Conservation (phyloP, 1,284 basidiomycete genomes). For the Cystobasidium pallidum region DNA sequence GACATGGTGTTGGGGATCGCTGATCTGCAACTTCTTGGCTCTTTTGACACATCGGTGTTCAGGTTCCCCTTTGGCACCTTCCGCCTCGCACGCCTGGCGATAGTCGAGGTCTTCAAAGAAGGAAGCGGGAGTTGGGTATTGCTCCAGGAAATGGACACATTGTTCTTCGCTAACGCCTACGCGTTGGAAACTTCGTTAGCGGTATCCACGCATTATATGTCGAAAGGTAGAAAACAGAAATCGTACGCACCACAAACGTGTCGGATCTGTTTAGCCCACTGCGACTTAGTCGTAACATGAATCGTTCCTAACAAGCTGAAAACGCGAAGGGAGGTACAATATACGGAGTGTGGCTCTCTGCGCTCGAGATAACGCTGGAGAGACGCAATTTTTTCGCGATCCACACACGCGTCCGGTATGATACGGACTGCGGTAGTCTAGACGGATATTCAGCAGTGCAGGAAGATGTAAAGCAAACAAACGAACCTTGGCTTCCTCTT, state of each 20-base stretch:
- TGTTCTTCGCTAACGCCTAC: slow-evolving; percentile 23
- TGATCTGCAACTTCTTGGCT: background rate
- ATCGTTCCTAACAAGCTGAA: background rate
- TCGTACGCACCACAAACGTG: slow-evolving; percentile 5
- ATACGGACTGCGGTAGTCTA: background rate
- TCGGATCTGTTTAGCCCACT: slow-evolving; percentile 17
- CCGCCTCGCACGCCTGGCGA: slow-evolving; percentile 9
- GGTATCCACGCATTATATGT: no score
- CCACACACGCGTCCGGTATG: slow-evolving; percentile 23
- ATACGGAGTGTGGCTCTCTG: background rate
- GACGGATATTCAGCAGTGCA: background rate
- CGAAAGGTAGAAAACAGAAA: no score
- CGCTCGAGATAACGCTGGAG: slow-evolving; percentile 18
- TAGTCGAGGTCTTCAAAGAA: slow-evolving; percentile 15
- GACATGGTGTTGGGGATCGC: background rate
- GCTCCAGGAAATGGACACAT: slow-evolving; percentile 25
- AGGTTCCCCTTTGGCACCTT: background rate
- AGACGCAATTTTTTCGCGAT: background rate
- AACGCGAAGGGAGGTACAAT: background rate
- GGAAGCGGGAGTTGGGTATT: slow-evolving; percentile 11
- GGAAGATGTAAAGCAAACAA: background rate
- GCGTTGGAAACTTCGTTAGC: no score
- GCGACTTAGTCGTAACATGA: background rate
- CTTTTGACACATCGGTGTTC: background rate
- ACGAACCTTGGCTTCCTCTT: slow-evolving; percentile 15